Evolutionary conservation across 352 stramenopile genomes (phyloP).

Genomic region (Thalassiosira exigua): DNA sequence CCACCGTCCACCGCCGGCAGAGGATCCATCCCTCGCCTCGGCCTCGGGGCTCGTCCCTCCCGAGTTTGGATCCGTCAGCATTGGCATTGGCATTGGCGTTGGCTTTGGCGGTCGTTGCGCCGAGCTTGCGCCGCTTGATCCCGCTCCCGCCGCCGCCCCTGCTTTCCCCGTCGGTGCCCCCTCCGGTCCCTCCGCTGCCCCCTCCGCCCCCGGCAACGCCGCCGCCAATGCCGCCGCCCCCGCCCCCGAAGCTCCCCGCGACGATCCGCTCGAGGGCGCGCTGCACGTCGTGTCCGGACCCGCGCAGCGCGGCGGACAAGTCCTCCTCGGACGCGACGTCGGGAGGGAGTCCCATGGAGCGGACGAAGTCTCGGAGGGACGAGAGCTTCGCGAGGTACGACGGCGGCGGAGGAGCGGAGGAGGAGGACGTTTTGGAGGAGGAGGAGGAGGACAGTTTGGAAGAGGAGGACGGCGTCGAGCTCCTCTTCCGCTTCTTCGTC

Average conservation of each 20-base stretch:
- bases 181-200: neutral
- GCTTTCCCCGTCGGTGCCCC: neutral
- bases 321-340: conserved; percentile 20
- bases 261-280: conserved; percentile 69
- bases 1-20: conserved; percentile 74
- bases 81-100: too few species aligned
- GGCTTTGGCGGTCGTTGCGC: too few species aligned
- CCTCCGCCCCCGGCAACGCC: neutral
- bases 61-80: too few species aligned
- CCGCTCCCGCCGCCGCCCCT: neutral
- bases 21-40: conserved; percentile 60
- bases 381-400: conserved; percentile 52
- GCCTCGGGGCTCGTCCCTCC: too few species aligned
- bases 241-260: conserved; percentile 56
- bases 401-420: neutral
- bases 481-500: too few species aligned
- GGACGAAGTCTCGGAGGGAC: conserved; percentile 46
- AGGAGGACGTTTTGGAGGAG: too few species aligned
- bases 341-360: conserved; percentile 37
- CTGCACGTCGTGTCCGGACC: conserved; percentile 67
- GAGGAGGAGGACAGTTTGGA: too few species aligned
- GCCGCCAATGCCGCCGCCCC: conserved; percentile 4
- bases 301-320: conserved; percentile 56
- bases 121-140: too few species aligned
- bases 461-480: too few species aligned